These are phyloP conservation scores for Eutrema salsugineum DNA, from an alignment of 441 rosid species.

Conservation along the genomic window DNA sequence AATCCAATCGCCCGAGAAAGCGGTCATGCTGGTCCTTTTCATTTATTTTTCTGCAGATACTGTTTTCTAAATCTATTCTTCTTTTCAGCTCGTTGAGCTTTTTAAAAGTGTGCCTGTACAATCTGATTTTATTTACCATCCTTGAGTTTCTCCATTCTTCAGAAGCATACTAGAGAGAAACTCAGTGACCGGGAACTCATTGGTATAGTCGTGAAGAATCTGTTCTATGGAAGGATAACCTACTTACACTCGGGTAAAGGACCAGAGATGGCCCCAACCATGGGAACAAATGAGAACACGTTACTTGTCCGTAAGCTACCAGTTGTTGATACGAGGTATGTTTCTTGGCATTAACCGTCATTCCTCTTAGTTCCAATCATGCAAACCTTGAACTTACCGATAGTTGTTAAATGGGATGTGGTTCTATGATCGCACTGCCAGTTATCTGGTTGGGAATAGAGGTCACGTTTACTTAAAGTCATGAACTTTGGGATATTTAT, in stretches of 20 bases:
- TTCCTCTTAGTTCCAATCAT: background rate
- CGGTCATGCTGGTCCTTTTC: background rate
- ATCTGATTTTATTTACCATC: background rate
- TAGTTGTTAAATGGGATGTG: background rate
- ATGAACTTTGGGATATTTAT: background rate
- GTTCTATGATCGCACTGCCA: background rate
- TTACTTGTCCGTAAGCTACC: constrained; percentile 84
- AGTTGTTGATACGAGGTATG: constrained; percentile 53
- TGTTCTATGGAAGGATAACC: constrained; percentile 74
- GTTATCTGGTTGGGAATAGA: background rate
- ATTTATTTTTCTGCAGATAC: background rate
- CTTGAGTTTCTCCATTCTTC: constrained; percentile 3
- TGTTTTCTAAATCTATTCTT: background rate
- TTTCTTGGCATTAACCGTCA: background rate
- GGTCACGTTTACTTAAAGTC: background rate
- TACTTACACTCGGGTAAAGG: constrained; percentile 72
- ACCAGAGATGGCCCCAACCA: constrained; percentile 60
- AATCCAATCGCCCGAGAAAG: background rate
- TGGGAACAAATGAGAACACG: constrained; percentile 61
- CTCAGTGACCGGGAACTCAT: constrained; percentile 46
- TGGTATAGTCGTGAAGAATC: constrained; percentile 54
- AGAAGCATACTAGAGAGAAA: constrained; percentile 58
- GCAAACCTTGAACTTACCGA: background rate
- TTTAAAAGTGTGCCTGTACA: background rate
- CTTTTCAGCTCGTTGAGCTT: background rate